These are phyloP conservation scores for Skeletonema tropicum DNA, from an alignment of 108 stramenopile genomes.

Conservation along the genomic window DNA sequence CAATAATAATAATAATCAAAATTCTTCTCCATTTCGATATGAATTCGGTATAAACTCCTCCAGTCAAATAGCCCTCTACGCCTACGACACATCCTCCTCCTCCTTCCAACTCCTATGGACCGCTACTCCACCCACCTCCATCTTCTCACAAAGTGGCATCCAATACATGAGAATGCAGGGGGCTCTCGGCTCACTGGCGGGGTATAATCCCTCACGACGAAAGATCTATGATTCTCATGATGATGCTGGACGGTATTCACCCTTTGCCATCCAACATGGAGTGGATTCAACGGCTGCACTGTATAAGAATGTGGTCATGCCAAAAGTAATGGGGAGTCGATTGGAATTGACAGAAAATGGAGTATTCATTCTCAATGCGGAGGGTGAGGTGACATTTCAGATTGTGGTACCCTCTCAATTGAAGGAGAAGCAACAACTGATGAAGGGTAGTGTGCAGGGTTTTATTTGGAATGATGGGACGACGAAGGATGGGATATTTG, in stretches of 20 bases:
- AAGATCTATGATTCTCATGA: background rate
- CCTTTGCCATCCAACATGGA: background rate
- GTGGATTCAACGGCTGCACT: background rate
- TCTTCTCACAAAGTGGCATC: background rate
- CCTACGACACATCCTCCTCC: background rate
- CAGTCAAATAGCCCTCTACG: background rate
- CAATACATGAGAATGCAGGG: background rate
- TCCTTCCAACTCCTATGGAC: background rate
- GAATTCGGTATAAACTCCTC: conserved; percentile 1
- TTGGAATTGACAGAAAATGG: background rate
- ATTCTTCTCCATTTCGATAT: background rate
- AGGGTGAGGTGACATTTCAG: background rate
- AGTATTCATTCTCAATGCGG: background rate
- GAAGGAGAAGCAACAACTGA: background rate
- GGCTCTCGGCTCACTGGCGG: background rate
- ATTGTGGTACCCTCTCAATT: background rate
- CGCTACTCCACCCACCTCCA: background rate
- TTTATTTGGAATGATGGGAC: background rate
- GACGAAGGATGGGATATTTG: background rate
- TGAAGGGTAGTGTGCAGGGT: background rate
- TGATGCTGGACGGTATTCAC: background rate
- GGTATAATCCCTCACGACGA: background rate
- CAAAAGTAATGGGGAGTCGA: background rate
- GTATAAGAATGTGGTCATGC: background rate
- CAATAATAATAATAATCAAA: too few relatives aligned